Conservation (phyloP, 306 rosid genomes). For the Luffa acutangula region DNA sequence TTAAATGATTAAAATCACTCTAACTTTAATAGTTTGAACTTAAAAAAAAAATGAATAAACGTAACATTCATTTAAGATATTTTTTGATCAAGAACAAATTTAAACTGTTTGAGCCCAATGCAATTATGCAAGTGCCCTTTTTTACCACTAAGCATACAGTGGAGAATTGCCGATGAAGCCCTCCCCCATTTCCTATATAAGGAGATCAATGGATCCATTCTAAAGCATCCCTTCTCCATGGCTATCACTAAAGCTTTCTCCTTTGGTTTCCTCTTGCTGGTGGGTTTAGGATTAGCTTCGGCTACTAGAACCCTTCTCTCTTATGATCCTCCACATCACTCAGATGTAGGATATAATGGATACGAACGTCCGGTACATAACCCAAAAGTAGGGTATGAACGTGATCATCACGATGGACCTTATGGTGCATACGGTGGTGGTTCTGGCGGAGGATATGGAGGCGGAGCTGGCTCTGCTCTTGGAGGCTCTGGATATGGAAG, state of each 20-base stretch:
- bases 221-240: constrained; percentile 29
- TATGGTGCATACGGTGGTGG: not conserved
- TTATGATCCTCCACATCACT: constrained; percentile 17
- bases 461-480: constrained; percentile 14
- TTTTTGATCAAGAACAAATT: too few species aligned
- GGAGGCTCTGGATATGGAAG: constrained; percentile 33
- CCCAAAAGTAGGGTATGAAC: not conserved
- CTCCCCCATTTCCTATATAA: constrained; percentile 34
- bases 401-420: not conserved
- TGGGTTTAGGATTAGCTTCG: constrained; percentile 46
- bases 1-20: too few species aligned
- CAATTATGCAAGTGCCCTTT: not conserved
- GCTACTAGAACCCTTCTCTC: constrained; percentile 46
- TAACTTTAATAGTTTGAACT: too few species aligned
- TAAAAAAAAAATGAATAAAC: too few species aligned
- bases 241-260: constrained; percentile 23
- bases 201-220: constrained; percentile 14
- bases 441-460: constrained; percentile 22
- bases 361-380: not conserved
- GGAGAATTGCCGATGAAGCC: constrained; percentile 10
- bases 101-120: not conserved
- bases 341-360: not conserved
- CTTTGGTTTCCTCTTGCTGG: constrained; percentile 29
- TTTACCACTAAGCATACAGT: not conserved
- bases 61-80: too few species aligned